A percentile compares a stretch with the other conserved stretches of the same genome.
phyloP scores from a whole-genome alignment of 345 rosid species.

The Acer campestre region DNA sequence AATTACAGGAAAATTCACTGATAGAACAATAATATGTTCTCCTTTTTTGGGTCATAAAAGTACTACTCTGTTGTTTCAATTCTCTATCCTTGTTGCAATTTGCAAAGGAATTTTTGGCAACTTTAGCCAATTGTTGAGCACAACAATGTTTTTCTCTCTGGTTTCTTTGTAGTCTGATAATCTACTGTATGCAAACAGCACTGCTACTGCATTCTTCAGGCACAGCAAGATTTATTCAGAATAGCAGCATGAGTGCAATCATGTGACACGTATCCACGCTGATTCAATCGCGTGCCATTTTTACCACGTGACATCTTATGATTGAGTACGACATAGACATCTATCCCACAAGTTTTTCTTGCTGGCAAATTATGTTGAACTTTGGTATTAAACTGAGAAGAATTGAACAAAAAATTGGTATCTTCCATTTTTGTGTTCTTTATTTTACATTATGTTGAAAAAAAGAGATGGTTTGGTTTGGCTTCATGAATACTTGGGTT shows the following conservation, averaged over 20 bases:
- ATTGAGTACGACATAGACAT: no score
- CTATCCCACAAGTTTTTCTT: no score
- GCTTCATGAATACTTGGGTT: neutral
- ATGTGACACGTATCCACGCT: no score
- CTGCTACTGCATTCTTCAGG: no score
- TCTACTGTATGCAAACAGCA: neutral
- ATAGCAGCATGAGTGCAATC: no score
- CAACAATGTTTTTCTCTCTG: neutral
- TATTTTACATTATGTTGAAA: no score
- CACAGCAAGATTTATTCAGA: no score
- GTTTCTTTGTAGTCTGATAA: neutral
- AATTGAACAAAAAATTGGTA: neutral
- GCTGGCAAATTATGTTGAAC: no score
- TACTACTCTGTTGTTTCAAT: neutral
- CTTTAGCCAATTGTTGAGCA: no score
- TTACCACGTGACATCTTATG: neutral
- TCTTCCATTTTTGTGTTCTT: neutral
- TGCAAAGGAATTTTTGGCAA: neutral
- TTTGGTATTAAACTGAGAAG: neutral
- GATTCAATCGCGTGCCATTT: no score
- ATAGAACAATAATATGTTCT: neutral
- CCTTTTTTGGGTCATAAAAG: neutral
- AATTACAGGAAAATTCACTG: conserved; percentile 12
- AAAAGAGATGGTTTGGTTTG: neutral
- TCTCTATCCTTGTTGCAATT: neutral